Evolutionary conservation across 495 filamentous ascomycete species (phyloP).

Genomic region (Neurospora discreta): DNA sequence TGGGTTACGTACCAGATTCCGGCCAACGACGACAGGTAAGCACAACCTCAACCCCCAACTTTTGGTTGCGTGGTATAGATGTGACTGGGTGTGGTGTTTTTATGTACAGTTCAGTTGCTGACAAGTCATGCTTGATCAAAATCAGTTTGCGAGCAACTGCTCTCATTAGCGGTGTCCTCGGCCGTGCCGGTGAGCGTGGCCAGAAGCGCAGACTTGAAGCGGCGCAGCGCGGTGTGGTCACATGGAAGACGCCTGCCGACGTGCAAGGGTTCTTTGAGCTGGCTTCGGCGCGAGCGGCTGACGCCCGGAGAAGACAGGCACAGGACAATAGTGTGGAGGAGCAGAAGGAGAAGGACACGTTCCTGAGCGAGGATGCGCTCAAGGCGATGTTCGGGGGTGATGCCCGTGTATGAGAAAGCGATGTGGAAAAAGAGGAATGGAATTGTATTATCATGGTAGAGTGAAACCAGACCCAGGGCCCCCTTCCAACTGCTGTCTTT

Average conservation of each 20-base stretch:
- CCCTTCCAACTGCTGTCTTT: background rate
- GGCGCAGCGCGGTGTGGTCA: slow-evolving; percentile 47
- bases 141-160: slow-evolving; percentile 65
- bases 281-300: background rate
- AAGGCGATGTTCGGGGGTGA: background rate
- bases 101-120: background rate
- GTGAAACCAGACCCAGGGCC: background rate
- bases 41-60: background rate
- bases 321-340: background rate
- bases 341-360: background rate
- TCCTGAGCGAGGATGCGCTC: background rate
- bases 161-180: slow-evolving; percentile 77
- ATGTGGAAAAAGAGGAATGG: background rate
- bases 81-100: background rate
- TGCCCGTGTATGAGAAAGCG: background rate
- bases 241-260: slow-evolving; percentile 41
- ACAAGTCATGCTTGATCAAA: slow-evolving; percentile 26
- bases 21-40: slow-evolving; percentile 84
- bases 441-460: background rate
- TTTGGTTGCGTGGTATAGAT: background rate
- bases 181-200: slow-evolving; percentile 71
- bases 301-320: background rate
- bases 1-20: slow-evolving; percentile 96
- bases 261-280: slow-evolving; percentile 17
- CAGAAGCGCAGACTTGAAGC: slow-evolving; percentile 49